Base-by-base conservation (phyloP, 768 basidiomycete genomes). In the Sistotremastrum niveocremeum region DNA sequence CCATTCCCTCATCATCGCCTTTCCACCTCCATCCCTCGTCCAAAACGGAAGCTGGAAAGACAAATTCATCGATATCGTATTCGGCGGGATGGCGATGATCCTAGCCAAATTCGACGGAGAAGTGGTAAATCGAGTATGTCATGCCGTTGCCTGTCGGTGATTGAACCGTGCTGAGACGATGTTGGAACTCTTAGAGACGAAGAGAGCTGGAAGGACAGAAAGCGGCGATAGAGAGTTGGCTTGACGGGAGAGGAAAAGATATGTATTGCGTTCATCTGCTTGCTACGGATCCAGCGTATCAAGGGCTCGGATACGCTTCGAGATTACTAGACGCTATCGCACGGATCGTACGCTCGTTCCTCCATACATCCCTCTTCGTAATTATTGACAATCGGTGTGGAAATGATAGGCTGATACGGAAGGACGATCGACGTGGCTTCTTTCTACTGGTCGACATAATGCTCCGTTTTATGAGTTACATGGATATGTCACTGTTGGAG, bases 221-320 rank as follows among this genome's bases (percentile, higher is more conserved):
- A 20, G 20, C 20, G 20, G 20, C 20, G 20, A 20, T 20, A 20
- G 20, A 20, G 20, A 20, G 20, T 20, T 20, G 20, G 20, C 39
- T 62, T 28, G 58, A 60, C 7, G 52, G 52, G 36, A 54, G 58
- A 7, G 45, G 55, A 2, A 52, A 60, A 30, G 46, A 57, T 11
- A 65, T 64, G 63, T 54, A 59, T 34, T 58, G 56, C 34, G 43
- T 65, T 7, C 52, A 58, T 11, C 39, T 57, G 6, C 42, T 67
- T 28, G 57, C 56, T 41, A 62, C 61, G 8, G 58, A 56, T 11
- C 62, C 58, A 1, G 45, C 33, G 9, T 35, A 45, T 37, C 63
- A 62, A 47, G 55, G 61, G 3, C 52, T 46, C 11, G 63, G 65
- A 0, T 62, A 61, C 41, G 64, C 60, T 7, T 49, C 56, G 11